Evolutionary conservation across 176 grass and related monocot genomes (phyloP).

Genomic region (Leersia perrieri): DNA sequence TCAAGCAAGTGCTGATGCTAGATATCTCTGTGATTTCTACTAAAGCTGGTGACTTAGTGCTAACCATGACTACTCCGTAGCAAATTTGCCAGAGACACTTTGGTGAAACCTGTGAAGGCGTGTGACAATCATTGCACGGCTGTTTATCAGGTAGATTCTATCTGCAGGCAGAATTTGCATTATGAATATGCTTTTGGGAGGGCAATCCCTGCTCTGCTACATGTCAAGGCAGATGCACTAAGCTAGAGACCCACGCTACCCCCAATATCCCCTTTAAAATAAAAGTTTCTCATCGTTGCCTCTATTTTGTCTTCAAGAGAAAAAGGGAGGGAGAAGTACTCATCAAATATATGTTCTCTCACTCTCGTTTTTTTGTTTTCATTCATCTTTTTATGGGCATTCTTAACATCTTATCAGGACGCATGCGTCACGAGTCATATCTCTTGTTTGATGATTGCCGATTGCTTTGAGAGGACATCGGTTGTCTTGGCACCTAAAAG

Average conservation of each 20-base stretch:
- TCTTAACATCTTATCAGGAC: slow-evolving; percentile 22
- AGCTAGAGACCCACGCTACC: background rate
- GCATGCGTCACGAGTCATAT: slow-evolving; percentile 4
- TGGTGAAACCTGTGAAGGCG: background rate
- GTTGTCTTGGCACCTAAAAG: slow-evolving; percentile 31
- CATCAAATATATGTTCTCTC: background rate
- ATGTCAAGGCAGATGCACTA: background rate
- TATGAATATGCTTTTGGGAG: background rate
- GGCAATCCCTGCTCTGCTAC: background rate
- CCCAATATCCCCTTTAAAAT: background rate
- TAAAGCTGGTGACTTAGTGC: background rate
- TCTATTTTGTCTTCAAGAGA: background rate
- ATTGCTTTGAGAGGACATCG: slow-evolving; percentile 39
- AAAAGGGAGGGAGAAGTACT: background rate
- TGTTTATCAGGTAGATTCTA: slow-evolving; percentile 19
- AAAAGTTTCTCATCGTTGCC: slow-evolving; percentile 6
- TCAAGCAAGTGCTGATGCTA: background rate
- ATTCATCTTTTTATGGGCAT: background rate
- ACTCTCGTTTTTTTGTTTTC: background rate
- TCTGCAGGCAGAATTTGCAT: background rate
- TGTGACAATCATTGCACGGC: background rate
- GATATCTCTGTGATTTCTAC: slow-evolving; percentile 6
- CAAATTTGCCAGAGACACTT: background rate
- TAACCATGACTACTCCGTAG: background rate
- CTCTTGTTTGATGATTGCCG: slow-evolving; percentile 34